Percentiles rank a stretch among this genome's conserved stretches.
These are phyloP conservation scores for Pichia sp. DNA, from an alignment of 1,139 yeast species.

Conservation along the genomic window DNA sequence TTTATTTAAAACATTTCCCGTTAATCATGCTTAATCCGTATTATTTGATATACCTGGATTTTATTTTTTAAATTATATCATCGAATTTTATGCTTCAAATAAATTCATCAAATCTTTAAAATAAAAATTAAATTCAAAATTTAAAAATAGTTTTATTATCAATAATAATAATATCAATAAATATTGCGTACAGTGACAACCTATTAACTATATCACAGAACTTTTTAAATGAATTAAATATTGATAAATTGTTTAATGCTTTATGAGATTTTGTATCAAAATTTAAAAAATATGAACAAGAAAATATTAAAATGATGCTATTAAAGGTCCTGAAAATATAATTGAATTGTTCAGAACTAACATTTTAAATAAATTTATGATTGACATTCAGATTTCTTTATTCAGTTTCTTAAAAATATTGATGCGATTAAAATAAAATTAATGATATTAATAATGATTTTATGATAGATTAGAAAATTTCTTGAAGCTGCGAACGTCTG, in stretches of 20 bases:
- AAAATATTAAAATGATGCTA: constrained; percentile 19
- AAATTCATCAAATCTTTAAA: no score
- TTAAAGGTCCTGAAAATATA: constrained; percentile 46
- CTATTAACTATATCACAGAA: constrained; percentile 20
- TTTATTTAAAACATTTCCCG: no score
- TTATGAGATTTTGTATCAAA: constrained; percentile 39
- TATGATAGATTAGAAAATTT: constrained; percentile 63
- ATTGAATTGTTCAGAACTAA: constrained; percentile 41
- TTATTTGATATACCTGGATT: no score
- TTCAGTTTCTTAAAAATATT: constrained; percentile 38
- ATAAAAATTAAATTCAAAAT: no score
- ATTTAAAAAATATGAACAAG: constrained; percentile 32
- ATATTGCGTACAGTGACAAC: neutral
- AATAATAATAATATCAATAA: neutral
- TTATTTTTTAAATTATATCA: no score
- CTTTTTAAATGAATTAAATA: constrained; percentile 35
- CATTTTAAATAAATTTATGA: constrained; percentile 40
- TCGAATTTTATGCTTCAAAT: no score
- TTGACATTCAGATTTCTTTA: constrained; percentile 40
- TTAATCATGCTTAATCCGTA: no score
- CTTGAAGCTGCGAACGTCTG: no score
- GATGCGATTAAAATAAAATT: constrained; percentile 7
- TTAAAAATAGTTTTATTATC: constrained; percentile 1
- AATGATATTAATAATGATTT: neutral
- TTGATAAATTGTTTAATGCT: constrained; percentile 34